phyloP scores from a whole-genome alignment of 805 yeast species.

The Hanseniaspora mollemarum region DNA sequence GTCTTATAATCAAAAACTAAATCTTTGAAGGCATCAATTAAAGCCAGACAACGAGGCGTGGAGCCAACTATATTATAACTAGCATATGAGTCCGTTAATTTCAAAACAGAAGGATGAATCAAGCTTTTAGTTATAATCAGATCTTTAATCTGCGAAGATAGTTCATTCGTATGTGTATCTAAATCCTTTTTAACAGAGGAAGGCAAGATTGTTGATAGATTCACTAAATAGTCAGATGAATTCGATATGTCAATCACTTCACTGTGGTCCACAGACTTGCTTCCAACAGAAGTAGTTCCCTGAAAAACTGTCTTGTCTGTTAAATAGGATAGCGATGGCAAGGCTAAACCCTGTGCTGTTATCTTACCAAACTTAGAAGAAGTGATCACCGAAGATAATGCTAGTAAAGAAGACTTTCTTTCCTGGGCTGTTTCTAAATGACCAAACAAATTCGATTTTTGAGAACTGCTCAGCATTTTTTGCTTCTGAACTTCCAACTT shows the following conservation, averaged over 20 bases:
- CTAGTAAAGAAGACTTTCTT: slow-evolving; percentile 37
- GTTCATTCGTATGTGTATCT: slow-evolving; percentile 23
- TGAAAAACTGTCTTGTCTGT: neutral
- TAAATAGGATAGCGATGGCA: slow-evolving; percentile 25
- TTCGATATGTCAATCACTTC: slow-evolving; percentile 19
- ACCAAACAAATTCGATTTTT: slow-evolving; percentile 55
- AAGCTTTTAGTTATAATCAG: slow-evolving; percentile 34
- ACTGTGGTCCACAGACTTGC: slow-evolving; percentile 6
- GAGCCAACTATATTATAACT: slow-evolving; percentile 85
- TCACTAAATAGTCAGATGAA: slow-evolving; percentile 31
- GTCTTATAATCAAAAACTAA: slow-evolving; percentile 74
- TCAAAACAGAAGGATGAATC: slow-evolving; percentile 76
- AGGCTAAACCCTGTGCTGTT: slow-evolving; percentile 29
- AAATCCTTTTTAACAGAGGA: slow-evolving; percentile 32
- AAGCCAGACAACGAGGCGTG: slow-evolving; percentile 67
- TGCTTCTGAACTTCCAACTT: slow-evolving; percentile 29
- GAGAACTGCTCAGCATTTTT: slow-evolving; percentile 26
- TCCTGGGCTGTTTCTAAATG: slow-evolving; percentile 74
- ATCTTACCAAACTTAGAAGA: slow-evolving; percentile 28
- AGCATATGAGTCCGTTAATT: slow-evolving; percentile 68
- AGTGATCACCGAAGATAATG: slow-evolving; percentile 28
- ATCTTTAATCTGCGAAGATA: slow-evolving; percentile 27
- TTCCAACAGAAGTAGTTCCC: slow-evolving; percentile 11
- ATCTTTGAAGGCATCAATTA: slow-evolving; percentile 71
- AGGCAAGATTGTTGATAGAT: slow-evolving; percentile 35